Percentiles rank a stretch among this genome's conserved stretches.
phyloP scores from a whole-genome alignment of 805 yeast genomes.

The Brettanomyces nanus region DNA sequence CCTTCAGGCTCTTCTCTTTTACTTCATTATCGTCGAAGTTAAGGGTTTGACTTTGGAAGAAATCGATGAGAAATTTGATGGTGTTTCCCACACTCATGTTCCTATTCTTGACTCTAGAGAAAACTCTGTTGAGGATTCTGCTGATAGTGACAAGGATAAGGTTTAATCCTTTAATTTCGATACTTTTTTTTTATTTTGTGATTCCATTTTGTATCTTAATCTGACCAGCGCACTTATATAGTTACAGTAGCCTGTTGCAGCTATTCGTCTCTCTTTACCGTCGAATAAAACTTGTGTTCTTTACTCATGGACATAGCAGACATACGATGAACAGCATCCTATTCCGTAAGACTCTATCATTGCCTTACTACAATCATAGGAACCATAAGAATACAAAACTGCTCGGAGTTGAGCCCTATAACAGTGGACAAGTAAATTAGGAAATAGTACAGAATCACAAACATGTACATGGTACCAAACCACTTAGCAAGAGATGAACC shows the following conservation, averaged over 20 bases:
- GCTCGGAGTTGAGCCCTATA: conserved; percentile 42
- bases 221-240: too few species aligned
- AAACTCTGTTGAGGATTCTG: too few species aligned
- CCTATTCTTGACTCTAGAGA: too few species aligned
- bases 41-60: conserved; percentile 22
- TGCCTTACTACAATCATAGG: conserved; percentile 51
- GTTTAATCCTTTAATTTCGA: too few species aligned
- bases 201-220: too few species aligned
- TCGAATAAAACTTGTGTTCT: conserved; percentile 50
- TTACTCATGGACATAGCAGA: conserved; percentile 42
- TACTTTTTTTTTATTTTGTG: too few species aligned
- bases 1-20: conserved; percentile 16
- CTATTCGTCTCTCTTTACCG: conserved; percentile 32
- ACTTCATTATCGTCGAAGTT: conserved; percentile 21
- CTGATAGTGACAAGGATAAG: too few species aligned
- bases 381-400: conserved; percentile 49
- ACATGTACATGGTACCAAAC: conserved; percentile 44
- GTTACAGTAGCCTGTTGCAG: too few species aligned
- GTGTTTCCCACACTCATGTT: conserved; percentile 9
- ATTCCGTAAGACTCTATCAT: conserved; percentile 43
- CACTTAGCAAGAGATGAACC: conserved; percentile 60
- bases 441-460: conserved; percentile 42
- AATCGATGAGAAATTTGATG: conserved; percentile 22
- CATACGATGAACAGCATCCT: conserved; percentile 47
- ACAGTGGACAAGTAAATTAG: conserved; percentile 59